Conservation (phyloP, 176 grass and related monocot species). For the Bonia amplexicaulis region DNA sequence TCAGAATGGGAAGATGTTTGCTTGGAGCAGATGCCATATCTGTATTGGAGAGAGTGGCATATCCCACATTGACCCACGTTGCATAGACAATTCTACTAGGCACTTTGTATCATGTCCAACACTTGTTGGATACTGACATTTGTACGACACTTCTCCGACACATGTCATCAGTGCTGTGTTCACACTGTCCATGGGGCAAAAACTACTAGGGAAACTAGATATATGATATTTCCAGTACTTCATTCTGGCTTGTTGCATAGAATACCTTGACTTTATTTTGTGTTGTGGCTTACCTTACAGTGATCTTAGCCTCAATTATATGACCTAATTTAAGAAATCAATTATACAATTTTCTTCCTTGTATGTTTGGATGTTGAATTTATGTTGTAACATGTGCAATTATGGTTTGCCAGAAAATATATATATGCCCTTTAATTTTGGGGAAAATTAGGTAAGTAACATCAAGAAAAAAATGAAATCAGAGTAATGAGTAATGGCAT, state of each 20-base stretch:
- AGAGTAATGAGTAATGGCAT: not conserved
- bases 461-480: not conserved
- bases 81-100: not conserved
- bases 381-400: not conserved
- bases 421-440: not conserved
- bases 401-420: not conserved
- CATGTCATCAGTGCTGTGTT: not conserved
- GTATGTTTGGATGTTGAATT: slow-evolving; percentile 8
- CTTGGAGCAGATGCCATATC: not conserved
- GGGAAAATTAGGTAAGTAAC: not conserved
- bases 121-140: not conserved
- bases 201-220: not conserved
- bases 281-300: not conserved
- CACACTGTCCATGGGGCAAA: not conserved
- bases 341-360: not conserved
- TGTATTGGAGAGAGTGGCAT: not conserved
- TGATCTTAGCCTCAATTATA: not conserved
- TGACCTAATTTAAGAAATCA: not conserved
- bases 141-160: not conserved
- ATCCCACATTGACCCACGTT: not conserved
- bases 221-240: not conserved
- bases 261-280: not conserved
- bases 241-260: not conserved
- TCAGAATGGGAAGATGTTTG: slow-evolving; percentile 13
- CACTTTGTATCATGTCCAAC: not conserved